Evolutionary conservation across 805 yeast genomes (phyloP), one percentile per base, ranked within the genome.

Genomic region (Candida tallmaniae): DNA sequence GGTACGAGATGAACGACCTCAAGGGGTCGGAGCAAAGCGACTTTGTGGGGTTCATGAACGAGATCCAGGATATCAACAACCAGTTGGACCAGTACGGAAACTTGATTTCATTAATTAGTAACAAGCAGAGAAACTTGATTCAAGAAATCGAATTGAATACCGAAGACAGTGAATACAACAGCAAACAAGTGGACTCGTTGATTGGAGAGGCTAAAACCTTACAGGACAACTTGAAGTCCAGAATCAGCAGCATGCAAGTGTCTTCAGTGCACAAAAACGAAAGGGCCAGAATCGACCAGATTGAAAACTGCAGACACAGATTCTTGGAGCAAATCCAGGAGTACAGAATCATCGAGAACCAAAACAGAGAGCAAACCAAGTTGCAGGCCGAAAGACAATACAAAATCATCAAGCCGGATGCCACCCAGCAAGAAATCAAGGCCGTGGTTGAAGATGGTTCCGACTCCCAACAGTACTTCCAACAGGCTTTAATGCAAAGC

Each of bases 371-470:
- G 57, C 78, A 82, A 50, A 86, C 85, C 58, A 80, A 83, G 57
- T 77, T 78, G 42, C 95, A 85, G 54, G 96, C 96, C 32, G 89
- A 82, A 51, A 80, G 96, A 60, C 97, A 90, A 71, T 89, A 83
- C 68, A 80, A 78, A 55, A 85, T 93, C 52, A 93, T 86, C 44
- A 83, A 80, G 51, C 95, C 95, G 6, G 83, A 80, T 41, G 93
- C 94, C 4, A 73, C 90, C 13, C 83, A 83, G 18, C 83, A 72
- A 32, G 95, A 90, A 65, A 84, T 90, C 41, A 78, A 76, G 45
- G 85, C 81, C 34, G 95, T 89, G 32, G 80, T 89, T 39, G 89
- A 82, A 48, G 94, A 87, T 51, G 77, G 76, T 36, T 31, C 37
- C 17, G 84, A 83, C 45, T 83, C 87, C 35, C 88, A 83, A 56